Conservation (phyloP, 352 stramenopile genomes). For the Pythium brassicae region DNA sequence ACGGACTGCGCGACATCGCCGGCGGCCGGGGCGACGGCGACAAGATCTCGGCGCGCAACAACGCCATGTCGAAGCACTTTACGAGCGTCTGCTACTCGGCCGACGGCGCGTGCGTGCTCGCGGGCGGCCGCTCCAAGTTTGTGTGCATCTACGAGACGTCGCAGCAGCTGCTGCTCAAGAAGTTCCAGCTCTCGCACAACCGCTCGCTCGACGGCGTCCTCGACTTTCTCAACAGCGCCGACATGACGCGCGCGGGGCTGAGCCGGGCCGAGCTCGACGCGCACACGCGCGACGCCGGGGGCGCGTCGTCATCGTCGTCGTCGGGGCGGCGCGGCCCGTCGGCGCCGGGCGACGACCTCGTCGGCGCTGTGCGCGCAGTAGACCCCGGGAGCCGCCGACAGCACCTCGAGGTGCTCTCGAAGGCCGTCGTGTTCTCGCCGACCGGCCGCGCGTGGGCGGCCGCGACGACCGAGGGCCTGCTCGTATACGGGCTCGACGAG, state of each 20-base stretch:
- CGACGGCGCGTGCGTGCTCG: conserved; percentile 96
- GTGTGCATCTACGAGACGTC: conserved; percentile 99
- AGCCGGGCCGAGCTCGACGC: conserved; percentile 73
- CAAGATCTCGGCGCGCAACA: conserved; percentile 82
- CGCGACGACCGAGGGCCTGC: conserved; percentile 96
- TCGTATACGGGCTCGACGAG: conserved; percentile 97
- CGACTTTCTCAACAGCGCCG: conserved; percentile 93
- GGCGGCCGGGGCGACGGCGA: conserved; percentile 87
- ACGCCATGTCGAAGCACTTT: conserved; percentile 96
- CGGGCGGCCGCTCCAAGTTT: conserved; percentile 97
- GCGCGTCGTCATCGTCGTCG: no score
- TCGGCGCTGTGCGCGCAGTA: conserved; percentile 86
- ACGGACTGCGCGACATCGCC: conserved; percentile 95
- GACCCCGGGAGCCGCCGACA: conserved; percentile 88
- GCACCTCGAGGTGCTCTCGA: conserved; percentile 85
- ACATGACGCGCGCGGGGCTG: conserved; percentile 74
- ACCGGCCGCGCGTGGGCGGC: conserved; percentile 96
- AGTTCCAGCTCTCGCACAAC: conserved; percentile 99
- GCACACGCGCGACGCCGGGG: conserved; percentile 30
- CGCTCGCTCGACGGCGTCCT: conserved; percentile 94
- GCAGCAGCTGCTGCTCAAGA: conserved; percentile 96
- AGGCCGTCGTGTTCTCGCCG: conserved; percentile 95
- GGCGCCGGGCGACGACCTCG: conserved; percentile 40
- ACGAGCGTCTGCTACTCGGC: conserved; percentile 99
- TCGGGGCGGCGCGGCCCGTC: no score